These are phyloP conservation scores for Naganishia vishniacii DNA, from an alignment of 768 basidiomycete genomes.

Conservation along the genomic window DNA sequence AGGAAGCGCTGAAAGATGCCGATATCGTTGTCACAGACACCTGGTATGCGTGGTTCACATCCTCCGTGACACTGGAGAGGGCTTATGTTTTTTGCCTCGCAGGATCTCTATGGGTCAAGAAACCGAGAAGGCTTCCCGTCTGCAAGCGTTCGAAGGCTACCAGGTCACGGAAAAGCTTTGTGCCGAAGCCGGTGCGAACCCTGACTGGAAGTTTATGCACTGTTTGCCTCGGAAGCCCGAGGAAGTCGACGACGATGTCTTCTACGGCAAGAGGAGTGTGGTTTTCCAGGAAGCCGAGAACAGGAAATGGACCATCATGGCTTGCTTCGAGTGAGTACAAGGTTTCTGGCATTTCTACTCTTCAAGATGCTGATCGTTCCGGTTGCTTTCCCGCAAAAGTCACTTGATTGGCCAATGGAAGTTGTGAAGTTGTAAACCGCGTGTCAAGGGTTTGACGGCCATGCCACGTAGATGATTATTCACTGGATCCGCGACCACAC, in stretches of 20 bases:
- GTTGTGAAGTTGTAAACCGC: background rate
- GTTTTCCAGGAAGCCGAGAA: slow-evolving; percentile 95
- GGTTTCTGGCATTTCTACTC: background rate
- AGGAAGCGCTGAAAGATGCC: slow-evolving; percentile 79
- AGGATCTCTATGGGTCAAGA: slow-evolving; percentile 99
- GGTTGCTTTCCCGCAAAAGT: background rate
- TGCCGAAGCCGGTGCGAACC: slow-evolving; percentile 69
- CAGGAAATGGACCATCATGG: slow-evolving; percentile 94
- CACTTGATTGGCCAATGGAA: slow-evolving; percentile 25
- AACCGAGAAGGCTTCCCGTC: slow-evolving; percentile 77
- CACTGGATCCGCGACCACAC: background rate
- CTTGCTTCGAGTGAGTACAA: slow-evolving; percentile 43
- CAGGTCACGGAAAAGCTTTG: slow-evolving; percentile 89
- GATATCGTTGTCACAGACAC: slow-evolving; percentile 97
- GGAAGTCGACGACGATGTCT: slow-evolving; percentile 96
- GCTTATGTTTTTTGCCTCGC: background rate
- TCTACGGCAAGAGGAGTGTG: slow-evolving; percentile 84
- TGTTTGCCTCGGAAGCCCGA: slow-evolving; percentile 87
- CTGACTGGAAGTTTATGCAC: slow-evolving; percentile 90
- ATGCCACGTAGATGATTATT: background rate
- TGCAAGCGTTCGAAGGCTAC: slow-evolving; percentile 82
- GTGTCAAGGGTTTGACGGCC: background rate
- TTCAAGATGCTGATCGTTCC: background rate
- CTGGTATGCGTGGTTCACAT: slow-evolving; percentile 56
- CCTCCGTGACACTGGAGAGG: background rate